phyloP scores from a whole-genome alignment of 1,284 basidiomycete genomes.

The Cryptococcus floricola region DNA sequence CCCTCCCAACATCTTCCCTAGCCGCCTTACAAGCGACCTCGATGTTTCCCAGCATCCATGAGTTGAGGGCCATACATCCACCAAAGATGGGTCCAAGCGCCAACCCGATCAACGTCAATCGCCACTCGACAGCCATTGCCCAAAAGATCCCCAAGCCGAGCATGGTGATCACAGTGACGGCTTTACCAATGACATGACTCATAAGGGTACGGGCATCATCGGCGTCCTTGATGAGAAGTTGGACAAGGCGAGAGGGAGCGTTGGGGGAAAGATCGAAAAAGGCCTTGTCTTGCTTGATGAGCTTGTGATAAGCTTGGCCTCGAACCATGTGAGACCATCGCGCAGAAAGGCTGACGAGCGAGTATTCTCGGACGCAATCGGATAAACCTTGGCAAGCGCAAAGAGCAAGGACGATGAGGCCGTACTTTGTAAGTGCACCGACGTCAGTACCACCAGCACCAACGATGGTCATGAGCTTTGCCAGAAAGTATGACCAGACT shows the following conservation, averaged over 20 bases:
- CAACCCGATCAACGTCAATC: slow-evolving; percentile 85
- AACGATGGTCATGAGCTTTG: slow-evolving; percentile 72
- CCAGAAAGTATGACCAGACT: slow-evolving; percentile 84
- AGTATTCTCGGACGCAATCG: slow-evolving; percentile 67
- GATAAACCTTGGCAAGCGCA: slow-evolving; percentile 72
- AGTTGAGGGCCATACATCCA: slow-evolving; percentile 67
- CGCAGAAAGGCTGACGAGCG: slow-evolving; percentile 71
- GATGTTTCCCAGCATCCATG: slow-evolving; percentile 62
- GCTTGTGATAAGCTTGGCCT: slow-evolving; percentile 56
- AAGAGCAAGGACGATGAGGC: slow-evolving; percentile 58
- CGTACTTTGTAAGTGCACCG: slow-evolving; percentile 57
- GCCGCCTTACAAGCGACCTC: slow-evolving; percentile 77
- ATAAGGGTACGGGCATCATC: slow-evolving; percentile 83
- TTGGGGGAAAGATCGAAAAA: slow-evolving; percentile 79
- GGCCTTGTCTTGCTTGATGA: slow-evolving; percentile 79
- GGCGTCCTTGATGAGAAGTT: slow-evolving; percentile 80
- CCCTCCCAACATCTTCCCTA: slow-evolving; percentile 76
- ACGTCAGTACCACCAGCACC: slow-evolving; percentile 63
- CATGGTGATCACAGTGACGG: slow-evolving; percentile 73
- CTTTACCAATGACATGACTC: slow-evolving; percentile 68
- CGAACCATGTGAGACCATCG: slow-evolving; percentile 73
- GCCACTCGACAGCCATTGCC: slow-evolving; percentile 86
- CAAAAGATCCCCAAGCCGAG: slow-evolving; percentile 75
- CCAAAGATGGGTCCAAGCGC: slow-evolving; percentile 83
- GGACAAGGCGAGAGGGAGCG: slow-evolving; percentile 63